phyloP scores from a whole-genome alignment of 108 stramenopile genomes.

The Cyclostephanos invisitatus region DNA sequence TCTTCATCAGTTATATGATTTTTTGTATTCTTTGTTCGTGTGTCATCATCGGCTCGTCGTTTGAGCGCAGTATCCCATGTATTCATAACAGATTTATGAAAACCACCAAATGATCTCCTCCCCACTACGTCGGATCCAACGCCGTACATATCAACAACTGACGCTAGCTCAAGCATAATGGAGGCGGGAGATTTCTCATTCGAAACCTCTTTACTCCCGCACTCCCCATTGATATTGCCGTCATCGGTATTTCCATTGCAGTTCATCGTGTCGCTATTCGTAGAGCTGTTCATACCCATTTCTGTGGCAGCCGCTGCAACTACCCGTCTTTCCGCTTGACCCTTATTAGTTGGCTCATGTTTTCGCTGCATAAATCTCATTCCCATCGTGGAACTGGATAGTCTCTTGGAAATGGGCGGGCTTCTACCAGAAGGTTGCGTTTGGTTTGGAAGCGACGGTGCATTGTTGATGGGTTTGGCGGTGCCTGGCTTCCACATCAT shows the following conservation, averaged over 20 bases:
- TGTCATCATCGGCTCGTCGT: constrained; percentile 22
- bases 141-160: constrained; percentile 74
- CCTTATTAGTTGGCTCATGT: constrained; percentile 19
- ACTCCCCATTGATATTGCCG: constrained; percentile 14
- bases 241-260: constrained; percentile 1
- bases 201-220: constrained; percentile 20
- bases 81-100: constrained; percentile 53
- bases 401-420: constrained; percentile 39
- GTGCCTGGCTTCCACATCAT: constrained; percentile 78
- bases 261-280: constrained; percentile 7
- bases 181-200: constrained; percentile 13
- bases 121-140: constrained; percentile 64
- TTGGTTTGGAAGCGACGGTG: constrained; percentile 18
- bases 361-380: constrained; percentile 88
- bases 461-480: constrained; percentile 43
- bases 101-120: constrained; percentile 72
- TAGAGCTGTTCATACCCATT: not conserved
- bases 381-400: constrained; percentile 83
- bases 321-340: constrained; percentile 20
- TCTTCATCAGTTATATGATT: constrained; percentile 71
- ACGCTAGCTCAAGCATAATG: constrained; percentile 41
- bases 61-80: constrained; percentile 62
- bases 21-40: constrained; percentile 28
- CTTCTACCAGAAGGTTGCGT: not conserved
- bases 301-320: constrained; percentile 10